Percentiles rank a stretch among this genome's conserved stretches.
phyloP scores from a whole-genome alignment of 106 monocot species.

The Dendrobium nobile region DNA sequence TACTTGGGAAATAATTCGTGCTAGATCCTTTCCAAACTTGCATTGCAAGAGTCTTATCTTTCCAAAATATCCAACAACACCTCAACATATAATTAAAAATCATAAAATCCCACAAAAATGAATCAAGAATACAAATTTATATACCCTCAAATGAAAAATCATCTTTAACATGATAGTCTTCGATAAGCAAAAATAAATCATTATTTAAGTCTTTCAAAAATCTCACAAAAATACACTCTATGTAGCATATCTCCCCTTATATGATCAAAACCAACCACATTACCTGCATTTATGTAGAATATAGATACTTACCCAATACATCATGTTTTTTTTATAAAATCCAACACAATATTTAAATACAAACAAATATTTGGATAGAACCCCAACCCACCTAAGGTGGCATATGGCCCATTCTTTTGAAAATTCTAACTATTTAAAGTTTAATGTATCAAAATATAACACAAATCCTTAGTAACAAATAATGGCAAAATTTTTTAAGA shows the following conservation, averaged over 20 bases:
- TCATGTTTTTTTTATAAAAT: not conserved
- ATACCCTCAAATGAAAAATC: not conserved
- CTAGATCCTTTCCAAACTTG: not conserved
- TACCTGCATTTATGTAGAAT: not conserved
- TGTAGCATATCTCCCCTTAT: not conserved
- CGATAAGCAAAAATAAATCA: not conserved
- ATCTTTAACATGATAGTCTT: not conserved
- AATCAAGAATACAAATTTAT: not conserved
- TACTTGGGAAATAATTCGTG: not conserved
- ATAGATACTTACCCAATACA: not conserved
- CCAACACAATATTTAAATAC: not conserved
- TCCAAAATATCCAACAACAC: not conserved
- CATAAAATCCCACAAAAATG: not conserved
- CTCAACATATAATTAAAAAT: not conserved
- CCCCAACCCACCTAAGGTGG: not conserved
- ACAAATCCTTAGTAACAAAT: not conserved
- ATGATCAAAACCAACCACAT: not conserved
- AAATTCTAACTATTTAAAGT: not conserved
- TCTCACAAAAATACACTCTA: not conserved
- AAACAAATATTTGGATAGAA: not conserved
- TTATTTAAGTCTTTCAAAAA: not conserved
- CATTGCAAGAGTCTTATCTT: not conserved
- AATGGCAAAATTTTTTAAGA: too few species aligned
- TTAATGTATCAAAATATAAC: not conserved
- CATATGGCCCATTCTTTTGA: not conserved